A percentile compares a stretch with the other conserved stretches of the same genome.
These are phyloP conservation scores for Pleurotus djamor DNA, from an alignment of 768 basidiomycete genomes.

Conservation along the genomic window DNA sequence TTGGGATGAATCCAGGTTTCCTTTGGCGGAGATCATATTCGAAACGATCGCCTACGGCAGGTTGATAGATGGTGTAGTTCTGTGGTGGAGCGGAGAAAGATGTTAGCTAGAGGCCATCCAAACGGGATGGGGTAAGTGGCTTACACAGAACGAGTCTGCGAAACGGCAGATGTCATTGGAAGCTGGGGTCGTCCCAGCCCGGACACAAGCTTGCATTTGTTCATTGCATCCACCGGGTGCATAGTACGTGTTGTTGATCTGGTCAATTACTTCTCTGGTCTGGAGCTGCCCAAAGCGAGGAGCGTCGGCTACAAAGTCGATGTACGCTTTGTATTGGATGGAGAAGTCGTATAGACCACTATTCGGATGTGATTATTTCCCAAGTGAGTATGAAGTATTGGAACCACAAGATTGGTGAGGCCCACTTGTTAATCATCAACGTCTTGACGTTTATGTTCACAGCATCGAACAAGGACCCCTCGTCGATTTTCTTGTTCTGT, in stretches of 20 bases:
- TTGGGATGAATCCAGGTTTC: constrained; percentile 51
- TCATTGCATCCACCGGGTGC: constrained; percentile 46
- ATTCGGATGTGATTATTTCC: neutral
- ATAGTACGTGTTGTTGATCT: constrained; percentile 48
- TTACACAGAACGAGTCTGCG: constrained; percentile 58
- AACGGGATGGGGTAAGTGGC: too few relatives aligned
- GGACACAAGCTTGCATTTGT: constrained; percentile 55
- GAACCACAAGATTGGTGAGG: constrained; percentile 4
- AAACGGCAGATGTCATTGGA: constrained; percentile 48
- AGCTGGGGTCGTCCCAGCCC: constrained; percentile 38
- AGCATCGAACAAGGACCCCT: constrained; percentile 43
- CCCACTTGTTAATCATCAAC: constrained; percentile 64
- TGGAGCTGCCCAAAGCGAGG: constrained; percentile 69
- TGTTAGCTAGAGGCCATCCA: too few relatives aligned
- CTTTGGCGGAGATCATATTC: constrained; percentile 59
- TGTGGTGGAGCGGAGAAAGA: too few relatives aligned
- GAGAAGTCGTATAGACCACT: constrained; percentile 70
- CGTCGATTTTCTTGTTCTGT: constrained; percentile 52
- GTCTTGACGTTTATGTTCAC: constrained; percentile 48
- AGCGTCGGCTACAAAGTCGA: constrained; percentile 57
- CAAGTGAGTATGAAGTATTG: neutral
- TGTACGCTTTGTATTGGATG: constrained; percentile 58
- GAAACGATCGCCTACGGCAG: constrained; percentile 52
- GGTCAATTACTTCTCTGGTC: constrained; percentile 36
- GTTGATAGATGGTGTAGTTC: constrained; percentile 43